These are phyloP conservation scores for Russula abietina DNA, from an alignment of 768 basidiomycete species.

Conservation along the genomic window DNA sequence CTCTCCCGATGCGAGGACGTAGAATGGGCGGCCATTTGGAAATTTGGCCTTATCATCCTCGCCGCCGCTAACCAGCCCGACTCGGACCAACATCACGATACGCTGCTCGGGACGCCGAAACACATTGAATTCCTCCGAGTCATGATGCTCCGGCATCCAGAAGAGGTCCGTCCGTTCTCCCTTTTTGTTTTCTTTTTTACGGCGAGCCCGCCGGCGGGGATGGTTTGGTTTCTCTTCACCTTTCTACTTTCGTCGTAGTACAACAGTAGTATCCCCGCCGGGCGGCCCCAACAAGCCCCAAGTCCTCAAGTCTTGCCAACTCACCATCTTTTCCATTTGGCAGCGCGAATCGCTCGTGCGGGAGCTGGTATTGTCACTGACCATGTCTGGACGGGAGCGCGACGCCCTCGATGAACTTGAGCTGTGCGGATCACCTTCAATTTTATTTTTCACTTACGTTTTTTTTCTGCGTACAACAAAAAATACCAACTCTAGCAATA, in stretches of 20 bases:
- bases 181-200: conserved; percentile 6
- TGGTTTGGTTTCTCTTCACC: neutral
- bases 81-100: no score
- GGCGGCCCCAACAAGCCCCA: no score
- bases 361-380: conserved; percentile 66
- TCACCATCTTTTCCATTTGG: neutral
- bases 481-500: conserved; percentile 4
- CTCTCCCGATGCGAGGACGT: conserved; percentile 74
- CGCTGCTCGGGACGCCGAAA: conserved; percentile 27
- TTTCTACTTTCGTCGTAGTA: no score
- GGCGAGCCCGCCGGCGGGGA: neutral
- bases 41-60: conserved; percentile 54
- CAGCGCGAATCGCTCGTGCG: conserved; percentile 72
- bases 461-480: neutral
- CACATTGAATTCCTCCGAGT: conserved; percentile 56
- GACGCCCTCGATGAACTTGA: conserved; percentile 83
- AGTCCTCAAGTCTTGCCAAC: neutral
- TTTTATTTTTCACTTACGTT: conserved; percentile 18
- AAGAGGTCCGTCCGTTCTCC: conserved; percentile 55
- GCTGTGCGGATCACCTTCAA: conserved; percentile 47
- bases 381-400: conserved; percentile 49
- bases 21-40: conserved; percentile 69
- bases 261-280: no score
- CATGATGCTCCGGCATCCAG: conserved; percentile 65
- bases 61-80: conserved; percentile 24